A percentile compares a stretch with the other conserved stretches of the same genome.
Evolutionary conservation across 2,329 filamentous ascomycete species (phyloP).

Genomic region (Zasmidium citrigriseum): DNA sequence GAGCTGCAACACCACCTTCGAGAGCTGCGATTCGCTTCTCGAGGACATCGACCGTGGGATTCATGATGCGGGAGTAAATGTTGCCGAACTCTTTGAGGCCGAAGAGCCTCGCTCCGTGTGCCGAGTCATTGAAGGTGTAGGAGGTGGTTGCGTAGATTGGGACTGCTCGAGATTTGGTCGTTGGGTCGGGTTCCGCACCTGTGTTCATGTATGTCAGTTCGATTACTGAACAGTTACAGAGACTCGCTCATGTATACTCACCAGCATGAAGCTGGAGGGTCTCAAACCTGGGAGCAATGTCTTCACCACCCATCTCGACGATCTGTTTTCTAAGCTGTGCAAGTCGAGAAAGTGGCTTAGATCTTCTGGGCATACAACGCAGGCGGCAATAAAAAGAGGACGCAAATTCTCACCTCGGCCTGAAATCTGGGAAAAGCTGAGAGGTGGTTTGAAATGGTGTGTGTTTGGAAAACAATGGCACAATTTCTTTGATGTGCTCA

Average conservation of each 20-base stretch:
- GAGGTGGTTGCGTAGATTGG: constrained; percentile 95
- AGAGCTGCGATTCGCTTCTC: constrained; percentile 96
- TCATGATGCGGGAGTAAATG: constrained; percentile 96
- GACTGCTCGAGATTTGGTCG: constrained; percentile 85
- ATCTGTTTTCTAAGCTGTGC: constrained; percentile 30
- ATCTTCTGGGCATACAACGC: constrained; percentile 6
- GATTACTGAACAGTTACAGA: background rate
- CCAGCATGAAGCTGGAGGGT: constrained; percentile 54
- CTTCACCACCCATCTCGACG: constrained; percentile 35
- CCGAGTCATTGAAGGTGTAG: constrained; percentile 92
- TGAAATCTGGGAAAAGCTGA: background rate
- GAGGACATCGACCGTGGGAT: constrained; percentile 93
- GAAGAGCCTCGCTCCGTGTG: constrained; percentile 91
- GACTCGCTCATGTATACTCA: constrained; percentile 25
- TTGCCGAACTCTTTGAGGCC: constrained; percentile 96
- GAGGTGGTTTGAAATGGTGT: background rate
- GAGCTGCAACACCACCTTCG: constrained; percentile 84
- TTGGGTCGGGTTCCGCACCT: constrained; percentile 76
- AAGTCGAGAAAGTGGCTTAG: constrained; percentile 23
- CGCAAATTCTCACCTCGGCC: background rate
- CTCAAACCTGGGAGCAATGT: constrained; percentile 49
- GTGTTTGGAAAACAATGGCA: constrained; percentile 7
- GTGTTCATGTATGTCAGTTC: constrained; percentile 15
- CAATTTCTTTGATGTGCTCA: constrained; percentile 8
- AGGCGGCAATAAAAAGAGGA: background rate